Conservation (phyloP, 1,139 yeast genomes). For the Yamadazyma diddensiae region DNA sequence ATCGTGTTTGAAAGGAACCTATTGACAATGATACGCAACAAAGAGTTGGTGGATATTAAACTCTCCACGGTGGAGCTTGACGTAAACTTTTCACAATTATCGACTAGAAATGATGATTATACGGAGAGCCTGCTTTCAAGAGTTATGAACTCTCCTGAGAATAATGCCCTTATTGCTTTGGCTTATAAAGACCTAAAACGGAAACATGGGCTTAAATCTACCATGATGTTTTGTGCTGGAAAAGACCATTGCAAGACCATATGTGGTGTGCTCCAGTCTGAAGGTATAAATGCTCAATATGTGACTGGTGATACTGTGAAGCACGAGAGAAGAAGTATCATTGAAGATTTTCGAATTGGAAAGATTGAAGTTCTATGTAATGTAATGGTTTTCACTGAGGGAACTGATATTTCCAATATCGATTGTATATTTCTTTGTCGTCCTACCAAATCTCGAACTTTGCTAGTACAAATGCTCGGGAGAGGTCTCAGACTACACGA, state of each 20-base stretch:
- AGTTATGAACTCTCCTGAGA: conserved; percentile 51
- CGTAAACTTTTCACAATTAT: conserved; percentile 34
- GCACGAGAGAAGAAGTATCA: conserved; percentile 48
- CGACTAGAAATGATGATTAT: conserved; percentile 49
- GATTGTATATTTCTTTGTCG: conserved; percentile 78
- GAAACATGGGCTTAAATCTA: conserved; percentile 47
- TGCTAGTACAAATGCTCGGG: conserved; percentile 87
- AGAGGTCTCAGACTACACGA: conserved; percentile 71
- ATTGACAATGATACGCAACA: conserved; percentile 63
- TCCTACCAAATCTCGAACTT: conserved; percentile 73
- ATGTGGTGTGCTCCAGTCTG: conserved; percentile 49
- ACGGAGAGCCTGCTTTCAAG: conserved; percentile 48
- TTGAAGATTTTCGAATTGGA: conserved; percentile 62
- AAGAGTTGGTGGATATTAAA: conserved; percentile 68
- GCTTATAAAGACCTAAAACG: conserved; percentile 52
- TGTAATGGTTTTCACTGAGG: conserved; percentile 91
- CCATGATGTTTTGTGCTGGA: conserved; percentile 78
- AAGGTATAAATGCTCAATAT: conserved; percentile 69
- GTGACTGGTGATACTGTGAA: conserved; percentile 67
- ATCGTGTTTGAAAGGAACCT: conserved; percentile 70
- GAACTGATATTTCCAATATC: conserved; percentile 90
- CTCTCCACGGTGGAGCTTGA: conserved; percentile 56
- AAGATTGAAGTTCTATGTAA: conserved; percentile 72
- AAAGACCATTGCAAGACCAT: conserved; percentile 62
- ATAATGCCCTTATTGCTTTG: conserved; percentile 54